Evolutionary conservation across 2,329 filamentous ascomycete species (phyloP), one percentile per base, ranked within the genome.

Genomic region (Arthrocladium fulminans): DNA sequence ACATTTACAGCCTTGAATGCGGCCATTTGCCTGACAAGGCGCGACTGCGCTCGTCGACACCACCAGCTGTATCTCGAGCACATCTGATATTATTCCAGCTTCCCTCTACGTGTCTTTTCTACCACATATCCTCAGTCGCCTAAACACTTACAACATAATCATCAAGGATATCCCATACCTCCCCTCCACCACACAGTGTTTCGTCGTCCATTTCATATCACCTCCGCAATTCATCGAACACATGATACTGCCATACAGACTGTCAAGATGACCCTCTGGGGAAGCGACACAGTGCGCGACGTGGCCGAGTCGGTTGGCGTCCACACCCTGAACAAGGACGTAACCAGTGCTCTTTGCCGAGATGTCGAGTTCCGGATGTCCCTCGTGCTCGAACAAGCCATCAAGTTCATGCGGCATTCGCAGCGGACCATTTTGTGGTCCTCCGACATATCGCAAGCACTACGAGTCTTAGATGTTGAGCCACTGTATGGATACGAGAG

Each of bases 251-350:
- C 13, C 7, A 15, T 15, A 9, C 13, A 35, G n/a, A 9, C 19
- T 3, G 6, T 45, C 42, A 34, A 23, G 25, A 59, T 59, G 56
- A 57, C 80, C 32, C 81, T 96, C 58, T 97, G 92, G 92, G 97
- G 96, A 63, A 82, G 86, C 15, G 92, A 98, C 61, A 97, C 95
- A 59, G 86, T 98, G 60, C 83, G 83, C 59, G 92, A 98, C 65
- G 89, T 97, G 52, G 90, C 92, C 57, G 92, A 98, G 67, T 95
- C 92, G 1, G 86, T 97, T 41, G 92, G 92, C 50, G 89, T 98
- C 59, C 73, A 79, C 58, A 77, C 80, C 47, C 76, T 97, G 38
- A 81, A 80, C 63, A 87, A 94, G 51, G 90, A 97, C 53, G 86
- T 92, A 19, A 80, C 89, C 39, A 86, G 92, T 53, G 83, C 87